Evolutionary conservation across 106 monocot genomes (phyloP).

Genomic region (Acanthochlamys bracteata): DNA sequence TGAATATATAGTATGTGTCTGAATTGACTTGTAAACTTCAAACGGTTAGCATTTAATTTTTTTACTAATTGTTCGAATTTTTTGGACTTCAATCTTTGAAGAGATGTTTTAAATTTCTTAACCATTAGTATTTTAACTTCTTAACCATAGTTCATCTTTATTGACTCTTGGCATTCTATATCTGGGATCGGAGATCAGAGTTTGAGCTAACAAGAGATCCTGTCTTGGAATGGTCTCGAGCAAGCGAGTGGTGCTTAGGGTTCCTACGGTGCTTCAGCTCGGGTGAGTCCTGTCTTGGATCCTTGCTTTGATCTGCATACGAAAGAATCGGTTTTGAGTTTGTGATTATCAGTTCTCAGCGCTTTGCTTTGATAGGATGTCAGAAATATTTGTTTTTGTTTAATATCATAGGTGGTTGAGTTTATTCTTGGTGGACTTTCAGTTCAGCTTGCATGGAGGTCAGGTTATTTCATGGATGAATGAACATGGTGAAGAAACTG

Average conservation of each 20-base stretch:
- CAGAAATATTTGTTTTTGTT: neutral
- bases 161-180: no score
- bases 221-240: conserved; percentile 88
- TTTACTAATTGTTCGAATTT: no score
- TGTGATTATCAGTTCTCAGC: neutral
- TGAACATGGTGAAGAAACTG: conserved; percentile 72
- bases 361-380: neutral
- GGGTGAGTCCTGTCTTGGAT: conserved; percentile 27
- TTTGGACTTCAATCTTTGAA: no score
- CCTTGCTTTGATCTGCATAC: neutral
- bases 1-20: no score
- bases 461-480: conserved; percentile 91
- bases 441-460: conserved; percentile 86
- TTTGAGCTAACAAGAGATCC: conserved; percentile 55
- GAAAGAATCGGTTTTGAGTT: neutral
- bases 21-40: no score
- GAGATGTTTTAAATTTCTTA: no score
- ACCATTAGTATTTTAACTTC: no score
- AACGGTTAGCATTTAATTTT: no score
- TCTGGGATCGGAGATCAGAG: conserved; percentile 50
- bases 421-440: conserved; percentile 6
- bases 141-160: no score
- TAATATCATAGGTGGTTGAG: neutral
- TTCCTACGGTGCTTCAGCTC: conserved; percentile 70
- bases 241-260: conserved; percentile 67